Evolutionary conservation across 2,329 filamentous ascomycete species (phyloP), one percentile per base, ranked within the genome.

Genomic region (Trichoderma citrinoviride): DNA sequence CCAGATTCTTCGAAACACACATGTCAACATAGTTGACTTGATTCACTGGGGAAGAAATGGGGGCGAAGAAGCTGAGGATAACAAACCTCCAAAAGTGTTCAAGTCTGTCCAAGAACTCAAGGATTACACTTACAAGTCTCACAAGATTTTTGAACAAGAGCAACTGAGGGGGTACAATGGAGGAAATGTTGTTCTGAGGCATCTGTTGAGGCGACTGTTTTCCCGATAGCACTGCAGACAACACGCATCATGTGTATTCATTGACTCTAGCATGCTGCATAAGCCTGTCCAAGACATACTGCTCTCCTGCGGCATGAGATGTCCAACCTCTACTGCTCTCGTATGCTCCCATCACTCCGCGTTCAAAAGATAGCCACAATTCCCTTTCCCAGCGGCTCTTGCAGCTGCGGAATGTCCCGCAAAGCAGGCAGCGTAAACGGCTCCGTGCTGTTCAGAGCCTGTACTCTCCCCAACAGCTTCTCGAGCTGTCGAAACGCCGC

Each of bases 401-500:
- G n/a, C 14, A 54, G 37, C 66, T 73, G 72, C 14, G 54, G 44
- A 10, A 69, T 37, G 21, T 69, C 68, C 19, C 62, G 44, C 25
- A 72, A 25, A 52, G 67, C 29, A 0, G 71, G 70, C 23, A 71
- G 43, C 3, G 68, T 72, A 60, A 84, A 83, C 0, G 79, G 71
- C 15, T 61, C 72, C 1, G 73, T 78, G 14, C 76, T 76, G 12
- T 72, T 78, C 68, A 91, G 71, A 66, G 80, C 85, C 5, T 84
- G 77, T 10, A 93, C 86, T 44, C 90, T 80, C 0, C 91, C 91
- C 1, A 96, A 80, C 70, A 95, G 74, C 71, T 90, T 89, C 80
- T 95, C 91, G 21, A 95, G 74, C 65, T 91, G 88, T 40, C 91
- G 80, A 73, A 90, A 92, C 0, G 88, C 83, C 0, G 87, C 88